Evolutionary conservation across 129 eudicot genomes (phyloP).

Genomic region (Solidago caesia): DNA sequence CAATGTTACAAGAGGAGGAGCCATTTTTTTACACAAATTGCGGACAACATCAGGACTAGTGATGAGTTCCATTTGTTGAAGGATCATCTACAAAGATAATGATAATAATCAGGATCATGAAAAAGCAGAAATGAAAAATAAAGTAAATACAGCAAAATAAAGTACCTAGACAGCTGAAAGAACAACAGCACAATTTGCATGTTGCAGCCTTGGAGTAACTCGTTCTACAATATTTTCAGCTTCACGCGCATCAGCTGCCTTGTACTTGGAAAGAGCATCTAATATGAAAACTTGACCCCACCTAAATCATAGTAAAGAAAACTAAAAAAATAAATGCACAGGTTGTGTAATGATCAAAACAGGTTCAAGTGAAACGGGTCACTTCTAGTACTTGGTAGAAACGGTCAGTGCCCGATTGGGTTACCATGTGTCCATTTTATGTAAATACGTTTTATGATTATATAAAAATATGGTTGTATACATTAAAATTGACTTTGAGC

Average conservation of each 20-base stretch:
- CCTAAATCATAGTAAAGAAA: slow-evolving; percentile 34
- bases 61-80: slow-evolving; percentile 92
- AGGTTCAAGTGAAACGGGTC: not conserved
- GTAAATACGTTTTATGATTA: no score
- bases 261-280: slow-evolving; percentile 91
- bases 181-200: slow-evolving; percentile 97
- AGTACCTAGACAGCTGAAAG: slow-evolving; percentile 86
- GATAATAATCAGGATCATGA: slow-evolving; percentile 8
- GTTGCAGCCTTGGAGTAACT: slow-evolving; percentile 86
- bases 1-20: slow-evolving; percentile 93
- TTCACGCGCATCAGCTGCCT: slow-evolving; percentile 93
- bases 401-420: no score
- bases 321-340: no score
- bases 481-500: no score
- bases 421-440: no score
- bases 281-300: slow-evolving; percentile 97
- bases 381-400: no score
- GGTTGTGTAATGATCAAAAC: not conserved
- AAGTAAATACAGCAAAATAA: slow-evolving; percentile 2
- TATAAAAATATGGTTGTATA: no score
- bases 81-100: slow-evolving; percentile 64
- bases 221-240: slow-evolving; percentile 94
- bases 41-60: slow-evolving; percentile 92
- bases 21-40: slow-evolving; percentile 93
- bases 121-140: not conserved